phyloP scores from a whole-genome alignment of 345 rosid species.

The Arabis hirsuta region DNA sequence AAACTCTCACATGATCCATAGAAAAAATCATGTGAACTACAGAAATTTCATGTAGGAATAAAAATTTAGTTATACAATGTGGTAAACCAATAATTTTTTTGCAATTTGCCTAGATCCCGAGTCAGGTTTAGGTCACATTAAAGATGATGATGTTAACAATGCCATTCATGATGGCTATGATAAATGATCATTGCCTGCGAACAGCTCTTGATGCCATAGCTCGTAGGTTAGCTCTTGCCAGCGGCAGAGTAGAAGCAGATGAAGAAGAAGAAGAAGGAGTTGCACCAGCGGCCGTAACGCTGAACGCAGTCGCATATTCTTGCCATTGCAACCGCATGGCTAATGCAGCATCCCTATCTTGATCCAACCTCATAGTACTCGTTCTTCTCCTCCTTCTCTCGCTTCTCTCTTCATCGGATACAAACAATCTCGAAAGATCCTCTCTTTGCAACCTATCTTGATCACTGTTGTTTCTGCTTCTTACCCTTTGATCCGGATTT shows the following conservation, averaged over 20 bases:
- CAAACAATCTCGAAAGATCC: constrained; percentile 56
- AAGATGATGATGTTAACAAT: constrained; percentile 3
- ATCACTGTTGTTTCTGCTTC: constrained; percentile 34
- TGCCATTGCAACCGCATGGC: constrained; percentile 87
- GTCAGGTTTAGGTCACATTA: neutral
- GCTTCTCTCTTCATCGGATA: constrained; percentile 48
- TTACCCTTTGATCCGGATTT: constrained; percentile 21
- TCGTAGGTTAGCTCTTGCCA: constrained; percentile 84
- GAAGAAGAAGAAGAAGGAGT: constrained; percentile 16
- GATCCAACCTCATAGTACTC: constrained; percentile 45
- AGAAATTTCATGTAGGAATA: no score
- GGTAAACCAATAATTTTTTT: no score
- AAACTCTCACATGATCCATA: no score
- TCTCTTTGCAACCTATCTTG: constrained; percentile 74
- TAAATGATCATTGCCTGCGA: constrained; percentile 46
- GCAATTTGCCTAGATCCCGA: no score
- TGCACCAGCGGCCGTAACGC: constrained; percentile 45
- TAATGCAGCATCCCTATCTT: constrained; percentile 78
- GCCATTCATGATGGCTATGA: neutral
- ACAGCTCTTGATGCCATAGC: constrained; percentile 92
- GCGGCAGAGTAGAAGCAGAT: constrained; percentile 37
- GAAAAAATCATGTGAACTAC: no score
- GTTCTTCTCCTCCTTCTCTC: constrained; percentile 46
- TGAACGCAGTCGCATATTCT: constrained; percentile 71
- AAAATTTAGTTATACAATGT: no score